Conservation (phyloP, 129 eudicot species). For the Heracleum sosnowskyi region DNA sequence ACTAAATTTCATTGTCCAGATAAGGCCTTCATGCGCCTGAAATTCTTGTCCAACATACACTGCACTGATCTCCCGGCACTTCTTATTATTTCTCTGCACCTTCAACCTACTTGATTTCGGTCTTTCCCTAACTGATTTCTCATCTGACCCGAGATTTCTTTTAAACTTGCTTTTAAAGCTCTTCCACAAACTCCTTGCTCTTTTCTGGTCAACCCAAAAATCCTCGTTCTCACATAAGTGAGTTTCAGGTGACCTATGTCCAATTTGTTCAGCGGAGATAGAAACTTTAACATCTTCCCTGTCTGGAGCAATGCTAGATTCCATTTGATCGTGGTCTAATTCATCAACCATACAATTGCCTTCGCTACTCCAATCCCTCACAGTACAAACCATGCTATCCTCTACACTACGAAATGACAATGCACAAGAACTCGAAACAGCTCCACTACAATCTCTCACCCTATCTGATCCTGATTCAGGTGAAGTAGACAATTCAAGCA, state of each 20-base stretch:
- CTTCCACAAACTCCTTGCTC: constrained; percentile 34
- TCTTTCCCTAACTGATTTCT: constrained; percentile 14
- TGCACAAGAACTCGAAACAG: constrained; percentile 24
- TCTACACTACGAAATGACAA: constrained; percentile 16
- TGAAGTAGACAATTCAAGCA: constrained; percentile 13
- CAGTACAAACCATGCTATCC: constrained; percentile 1
- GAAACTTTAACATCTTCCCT: constrained; percentile 4
- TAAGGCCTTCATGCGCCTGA: constrained; percentile 40
- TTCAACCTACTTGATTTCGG: constrained; percentile 20
- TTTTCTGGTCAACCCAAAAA: constrained; percentile 16
- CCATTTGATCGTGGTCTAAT: constrained; percentile 10
- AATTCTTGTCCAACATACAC: constrained; percentile 39
- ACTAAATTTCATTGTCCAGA: constrained; percentile 52
- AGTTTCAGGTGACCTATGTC: neutral
- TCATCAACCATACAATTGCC: constrained; percentile 34
- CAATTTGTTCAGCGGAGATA: neutral
- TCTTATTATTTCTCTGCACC: constrained; percentile 28
- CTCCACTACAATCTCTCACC: constrained; percentile 22
- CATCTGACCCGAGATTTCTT: constrained; percentile 7
- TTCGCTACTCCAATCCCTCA: constrained; percentile 24
- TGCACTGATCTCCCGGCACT: constrained; percentile 31
- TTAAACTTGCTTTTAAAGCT: constrained; percentile 18
- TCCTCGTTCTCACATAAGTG: neutral
- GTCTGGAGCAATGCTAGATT: neutral
- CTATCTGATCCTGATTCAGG: constrained; percentile 16